These are phyloP conservation scores for Zalaria obscura DNA, from an alignment of 2,329 filamentous ascomycete species.

Conservation along the genomic window DNA sequence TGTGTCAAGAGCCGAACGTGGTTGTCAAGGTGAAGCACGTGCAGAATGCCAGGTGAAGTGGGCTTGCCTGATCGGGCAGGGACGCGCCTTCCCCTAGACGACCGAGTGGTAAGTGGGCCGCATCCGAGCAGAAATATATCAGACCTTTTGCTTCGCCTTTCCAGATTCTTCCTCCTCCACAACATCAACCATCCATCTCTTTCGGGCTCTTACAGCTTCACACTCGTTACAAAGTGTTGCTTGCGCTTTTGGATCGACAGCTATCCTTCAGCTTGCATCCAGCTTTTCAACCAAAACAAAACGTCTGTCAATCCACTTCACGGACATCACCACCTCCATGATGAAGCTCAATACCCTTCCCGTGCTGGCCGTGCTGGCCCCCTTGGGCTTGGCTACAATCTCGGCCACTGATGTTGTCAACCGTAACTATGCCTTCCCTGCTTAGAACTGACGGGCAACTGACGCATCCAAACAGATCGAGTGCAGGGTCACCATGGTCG, in stretches of 20 bases:
- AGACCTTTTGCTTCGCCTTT: not conserved
- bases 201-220: slow-evolving; percentile 1
- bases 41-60: no score
- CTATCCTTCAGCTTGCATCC: not conserved
- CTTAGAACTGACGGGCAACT: not conserved
- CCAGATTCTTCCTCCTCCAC: not conserved
- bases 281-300: not conserved
- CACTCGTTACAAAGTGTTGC: not conserved
- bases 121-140: no score
- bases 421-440: not conserved
- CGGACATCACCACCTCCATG: not conserved
- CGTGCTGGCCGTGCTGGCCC: not conserved
- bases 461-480: not conserved
- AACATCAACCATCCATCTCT: not conserved
- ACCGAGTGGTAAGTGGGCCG: not conserved
- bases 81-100: not conserved
- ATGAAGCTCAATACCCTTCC: slow-evolving; percentile 4
- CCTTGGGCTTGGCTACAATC: slow-evolving; percentile 1
- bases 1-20: not conserved
- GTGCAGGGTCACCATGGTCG: not conserved
- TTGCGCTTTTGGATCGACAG: not conserved
- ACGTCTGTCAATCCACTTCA: not conserved
- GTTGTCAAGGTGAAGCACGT: not conserved
- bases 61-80: no score
- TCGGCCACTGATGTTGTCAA: not conserved